Base-by-base conservation (phyloP, 148 eudicot species). In the Gaultheria prostrata region DNA sequence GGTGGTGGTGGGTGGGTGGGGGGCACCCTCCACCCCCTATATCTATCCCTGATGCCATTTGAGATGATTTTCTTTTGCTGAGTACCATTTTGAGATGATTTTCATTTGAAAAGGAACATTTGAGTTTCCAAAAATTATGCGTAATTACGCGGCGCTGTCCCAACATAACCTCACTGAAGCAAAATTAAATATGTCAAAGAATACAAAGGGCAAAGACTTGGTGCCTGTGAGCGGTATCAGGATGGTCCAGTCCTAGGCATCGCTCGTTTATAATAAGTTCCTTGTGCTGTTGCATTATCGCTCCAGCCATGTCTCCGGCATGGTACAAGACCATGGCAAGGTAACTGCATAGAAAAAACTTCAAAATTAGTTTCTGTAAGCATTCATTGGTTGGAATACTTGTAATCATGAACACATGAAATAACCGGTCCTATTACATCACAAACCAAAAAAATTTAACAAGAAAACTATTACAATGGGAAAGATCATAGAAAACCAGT, bases 281-380 rank as follows among this genome's bases (percentile, higher is more conserved):
- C 88, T 95, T 95, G 87, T 97, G 99, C 72, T 97, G 99, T 89
- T 97, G 99, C 98, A 92, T 93, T 78, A 97, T 97, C 18, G 99
- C 99, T 80, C 96, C 98, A 88, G 94, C 94, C 95, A 97, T 91
- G 80, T 97, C 99, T 84, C 98, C 98, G 18, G 98, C 99, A 84
- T 97, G 99, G 89, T 97, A 97, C 75, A 97, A 84, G 69, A 97
- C 98, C 99, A 97, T 97, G 76, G 99, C 99, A 84, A 97, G 97
- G 86, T 97, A 97, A 86, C 99, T 97, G 87, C 39, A 65, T 59
- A 43, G 33, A 32, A 28, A 75, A 77, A 63, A 54, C 18, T 35
- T 21, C 8, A 32, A 79, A 13, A 83, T 83, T 24, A 65, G 54
- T 33, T 83, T 75, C 32, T 28, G 33, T 32, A 48, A 35, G 20